These are phyloP conservation scores for Oenanthe javanica DNA, from an alignment of 140 eudicot genomes.

Conservation along the genomic window DNA sequence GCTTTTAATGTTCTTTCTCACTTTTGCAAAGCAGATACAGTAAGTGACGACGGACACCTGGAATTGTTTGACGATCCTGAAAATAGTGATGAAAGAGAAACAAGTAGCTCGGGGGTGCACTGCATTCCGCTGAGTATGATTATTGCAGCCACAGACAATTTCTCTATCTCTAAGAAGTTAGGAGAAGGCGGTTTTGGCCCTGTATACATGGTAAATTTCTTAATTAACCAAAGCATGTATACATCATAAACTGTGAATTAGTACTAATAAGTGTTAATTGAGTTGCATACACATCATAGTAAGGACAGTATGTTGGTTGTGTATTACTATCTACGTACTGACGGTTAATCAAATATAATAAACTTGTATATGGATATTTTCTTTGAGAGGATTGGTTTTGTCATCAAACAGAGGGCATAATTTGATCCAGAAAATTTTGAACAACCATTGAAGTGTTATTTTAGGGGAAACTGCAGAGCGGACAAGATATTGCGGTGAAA, in stretches of 20 bases:
- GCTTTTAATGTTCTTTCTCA: too few species aligned
- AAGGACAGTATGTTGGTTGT: background rate
- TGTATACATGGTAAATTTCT: conserved; percentile 48
- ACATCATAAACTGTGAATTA: too few species aligned
- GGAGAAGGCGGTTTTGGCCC: conserved; percentile 84
- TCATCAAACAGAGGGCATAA: too few species aligned
- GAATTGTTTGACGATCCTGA: background rate
- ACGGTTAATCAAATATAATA: too few species aligned
- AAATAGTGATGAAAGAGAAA: background rate
- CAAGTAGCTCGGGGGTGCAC: conserved; percentile 14
- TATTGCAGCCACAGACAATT: conserved; percentile 40
- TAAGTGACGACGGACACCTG: background rate
- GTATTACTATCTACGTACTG: background rate
- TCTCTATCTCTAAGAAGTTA: conserved; percentile 33
- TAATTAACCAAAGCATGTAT: too few species aligned
- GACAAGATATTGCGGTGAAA: conserved; percentile 61
- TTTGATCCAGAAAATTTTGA: too few species aligned
- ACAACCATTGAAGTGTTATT: background rate
- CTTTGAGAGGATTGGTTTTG: too few species aligned
- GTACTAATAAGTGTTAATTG: too few species aligned
- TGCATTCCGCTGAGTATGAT: conserved; percentile 33
- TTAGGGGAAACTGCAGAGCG: conserved; percentile 43
- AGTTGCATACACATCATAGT: conserved; percentile 48
- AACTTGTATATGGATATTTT: too few species aligned
- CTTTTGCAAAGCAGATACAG: too few species aligned